A percentile compares a stretch with the other conserved stretches of the same genome.
These are phyloP conservation scores for Erysimum cheiranthoides DNA, from an alignment of 345 rosid species.

Conservation along the genomic window DNA sequence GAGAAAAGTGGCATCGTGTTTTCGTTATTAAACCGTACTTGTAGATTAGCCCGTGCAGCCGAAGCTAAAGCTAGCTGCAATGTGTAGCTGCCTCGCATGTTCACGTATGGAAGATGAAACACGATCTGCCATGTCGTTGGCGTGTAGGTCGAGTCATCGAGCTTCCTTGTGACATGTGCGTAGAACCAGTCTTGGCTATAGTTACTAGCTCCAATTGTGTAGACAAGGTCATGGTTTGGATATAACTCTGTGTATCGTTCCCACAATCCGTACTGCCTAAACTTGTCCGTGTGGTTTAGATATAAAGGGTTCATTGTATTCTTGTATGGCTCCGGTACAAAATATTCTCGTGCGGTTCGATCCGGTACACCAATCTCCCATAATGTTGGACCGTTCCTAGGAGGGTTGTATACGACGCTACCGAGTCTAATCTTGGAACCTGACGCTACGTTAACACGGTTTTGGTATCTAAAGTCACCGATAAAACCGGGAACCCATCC, in stretches of 20 bases:
- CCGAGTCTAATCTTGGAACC: conserved; percentile 56
- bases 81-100: conserved; percentile 54
- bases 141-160: conserved; percentile 40
- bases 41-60: conserved; percentile 58
- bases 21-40: conserved; percentile 60
- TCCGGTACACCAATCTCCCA: conserved; percentile 91
- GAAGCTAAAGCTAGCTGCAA: conserved; percentile 80
- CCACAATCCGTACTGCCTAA: conserved; percentile 84
- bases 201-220: conserved; percentile 56
- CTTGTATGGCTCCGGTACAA: conserved; percentile 67
- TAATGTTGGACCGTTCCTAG: conserved; percentile 77
- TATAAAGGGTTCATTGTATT: conserved; percentile 55
- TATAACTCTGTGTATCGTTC: conserved; percentile 66
- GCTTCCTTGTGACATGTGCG: conserved; percentile 74
- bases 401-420: conserved; percentile 57
- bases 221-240: conserved; percentile 58
- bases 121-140: conserved; percentile 77
- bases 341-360: conserved; percentile 71
- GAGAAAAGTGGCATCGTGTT: conserved; percentile 25
- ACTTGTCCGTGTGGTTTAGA: conserved; percentile 47
- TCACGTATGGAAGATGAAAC: conserved; percentile 54
- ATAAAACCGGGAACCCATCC: conserved; percentile 79
- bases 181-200: conserved; percentile 70
- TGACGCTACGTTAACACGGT: conserved; percentile 48
- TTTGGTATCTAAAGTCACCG: conserved; percentile 58